Base-by-base conservation (phyloP, 176 grass and related monocot genomes). In the Themeda triandra region DNA sequence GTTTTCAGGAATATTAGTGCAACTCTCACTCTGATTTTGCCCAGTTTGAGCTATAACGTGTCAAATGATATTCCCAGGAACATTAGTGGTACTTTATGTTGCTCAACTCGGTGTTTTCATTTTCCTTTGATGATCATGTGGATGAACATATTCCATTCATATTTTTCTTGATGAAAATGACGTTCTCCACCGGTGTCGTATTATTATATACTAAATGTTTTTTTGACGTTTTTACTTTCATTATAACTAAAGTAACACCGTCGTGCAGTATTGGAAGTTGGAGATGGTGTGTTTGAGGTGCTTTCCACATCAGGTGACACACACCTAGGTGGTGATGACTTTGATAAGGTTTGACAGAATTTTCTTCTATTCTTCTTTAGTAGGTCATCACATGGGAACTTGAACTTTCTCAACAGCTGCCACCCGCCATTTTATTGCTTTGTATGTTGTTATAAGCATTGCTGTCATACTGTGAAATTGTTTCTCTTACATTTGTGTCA, bases 301-400 rank as follows among this genome's bases (percentile, higher is more conserved):
- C 90, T 92, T 69, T 92, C 90, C 21, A 92, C 90, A 65, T 92
- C 90, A 65, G 90, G 90, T 51, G 90, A 92, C 78, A 92, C 90
- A 32, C 90, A 92, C 76, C 87, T 92, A 66, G 90, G 90, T 76
- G 90, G 86, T 29, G 90, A 92, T 86, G 87, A 92, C 63, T 92
- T 92, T 6, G 90, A 92, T 71, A 92, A 89, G 90, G 90, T 92
- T 15, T 82, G 25, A 6, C 23, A 37, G 19, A 46, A 75, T 76
- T 68, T 40, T 28, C 37, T 24, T 85, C 19, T 46, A 60, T 51
- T 71, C 24, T 51, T 63, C 11, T 62, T 59, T 40, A 49, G 30
- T 24, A 76, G 48, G n/a, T 48, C 2, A 0, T 56, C 23, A 32
- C 49, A 62, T n/a, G 11, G 14, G 15, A n/a, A 66, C 6, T 27